These are phyloP conservation scores for Macrocybe gigantea DNA, from an alignment of 768 basidiomycete genomes.

Conservation along the genomic window DNA sequence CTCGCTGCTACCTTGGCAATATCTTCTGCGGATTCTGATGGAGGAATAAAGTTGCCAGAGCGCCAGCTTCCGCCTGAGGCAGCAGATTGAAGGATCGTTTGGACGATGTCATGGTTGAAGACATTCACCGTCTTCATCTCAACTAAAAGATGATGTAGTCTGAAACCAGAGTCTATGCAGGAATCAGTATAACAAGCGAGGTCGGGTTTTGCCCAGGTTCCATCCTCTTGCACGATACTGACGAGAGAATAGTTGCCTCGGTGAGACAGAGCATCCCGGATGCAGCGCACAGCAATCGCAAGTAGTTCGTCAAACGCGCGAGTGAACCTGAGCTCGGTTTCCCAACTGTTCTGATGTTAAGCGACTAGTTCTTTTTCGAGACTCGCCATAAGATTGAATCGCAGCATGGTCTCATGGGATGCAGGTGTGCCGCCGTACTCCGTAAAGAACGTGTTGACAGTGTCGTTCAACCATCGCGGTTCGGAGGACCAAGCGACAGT, in stretches of 20 bases:
- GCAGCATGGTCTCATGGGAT: too few relatives aligned
- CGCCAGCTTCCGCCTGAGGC: not conserved
- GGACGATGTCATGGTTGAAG: not conserved
- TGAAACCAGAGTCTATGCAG: not conserved
- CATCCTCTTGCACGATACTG: not conserved
- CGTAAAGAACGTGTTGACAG: not conserved
- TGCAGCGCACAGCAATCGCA: too few relatives aligned
- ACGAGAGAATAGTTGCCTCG: too few relatives aligned
- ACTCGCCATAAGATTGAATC: too few relatives aligned
- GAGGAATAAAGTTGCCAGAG: not conserved
- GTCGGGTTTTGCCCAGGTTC: not conserved
- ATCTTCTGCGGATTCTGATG: not conserved
- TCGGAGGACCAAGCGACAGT: not conserved
- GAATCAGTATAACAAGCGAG: not conserved
- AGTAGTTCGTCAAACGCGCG: too few relatives aligned
- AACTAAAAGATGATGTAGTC: not conserved
- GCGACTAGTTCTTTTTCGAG: too few relatives aligned
- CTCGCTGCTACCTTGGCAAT: not conserved
- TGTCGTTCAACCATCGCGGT: not conserved
- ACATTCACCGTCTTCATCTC: constrained; percentile 1
- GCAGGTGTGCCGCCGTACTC: not conserved
- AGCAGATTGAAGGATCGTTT: not conserved
- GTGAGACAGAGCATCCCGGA: too few relatives aligned
- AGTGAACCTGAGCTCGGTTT: too few relatives aligned
- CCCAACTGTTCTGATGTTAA: too few relatives aligned